Evolutionary conservation across 1,284 basidiomycete species (phyloP), one percentile per base, ranked within the genome.

Genomic region (Ganoderma lucidum): DNA sequence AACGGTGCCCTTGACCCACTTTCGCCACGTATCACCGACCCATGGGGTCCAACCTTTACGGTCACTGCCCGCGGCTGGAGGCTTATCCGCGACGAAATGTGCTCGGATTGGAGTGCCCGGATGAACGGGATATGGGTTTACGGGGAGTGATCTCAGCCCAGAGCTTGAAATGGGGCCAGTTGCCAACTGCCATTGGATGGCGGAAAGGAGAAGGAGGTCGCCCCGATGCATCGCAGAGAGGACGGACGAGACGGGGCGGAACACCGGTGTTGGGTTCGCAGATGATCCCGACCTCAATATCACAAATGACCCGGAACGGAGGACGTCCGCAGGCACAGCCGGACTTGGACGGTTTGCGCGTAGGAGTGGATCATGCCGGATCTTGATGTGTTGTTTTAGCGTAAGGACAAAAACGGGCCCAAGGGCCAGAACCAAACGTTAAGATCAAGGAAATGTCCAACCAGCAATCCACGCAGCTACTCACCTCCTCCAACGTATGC

Each of bases 91-190:
- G 65, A 92, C 87, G 68, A 90, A 87, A 72, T 90, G 89, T 6
- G 87, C 86, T 15, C 82, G 83, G 19, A 93, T 82, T 2, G 80
- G 71, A 1, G 87, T 84, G 23, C 84, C 85, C 3, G 82, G 79
- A 0, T 83, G 84, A 2, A 84, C 86, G 0, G 92, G 91, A 76
- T 93, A 93, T 0, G 90, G 91, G 17, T 89, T 91, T 28, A 93
- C 81, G 1, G 91, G 90, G 0, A 93, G 83, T 0, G 88, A 83
- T 15, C 81, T 81, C 19, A 85, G 65, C 1, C 69, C 65, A 17
- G 74, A 71, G 44, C 74, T 39, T 30, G 58, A 74, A 14, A 74
- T 68, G 28, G 73, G n/a, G 8, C 30, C 53, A 35, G 53, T 15
- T 32, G 48, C 28, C 35, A 30, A 19, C 19, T 12, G 32, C 9